phyloP scores from a whole-genome alignment of 2,329 filamentous ascomycete species.

The Malbranchea cinnamomea region DNA sequence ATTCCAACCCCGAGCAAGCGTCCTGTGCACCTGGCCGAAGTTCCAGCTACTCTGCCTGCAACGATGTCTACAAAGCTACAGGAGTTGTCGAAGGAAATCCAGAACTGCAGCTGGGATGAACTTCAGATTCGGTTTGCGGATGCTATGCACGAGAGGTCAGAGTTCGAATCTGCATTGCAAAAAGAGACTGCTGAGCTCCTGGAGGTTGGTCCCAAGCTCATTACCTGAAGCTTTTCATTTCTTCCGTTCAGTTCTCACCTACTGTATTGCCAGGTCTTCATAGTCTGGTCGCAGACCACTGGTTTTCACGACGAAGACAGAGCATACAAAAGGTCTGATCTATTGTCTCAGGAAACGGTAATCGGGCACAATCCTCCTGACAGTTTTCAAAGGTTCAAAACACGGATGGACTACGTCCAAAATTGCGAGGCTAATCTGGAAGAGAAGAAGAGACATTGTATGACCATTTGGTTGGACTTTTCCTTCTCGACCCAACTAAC shows the following conservation, averaged over 20 bases:
- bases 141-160: slow-evolving; percentile 47
- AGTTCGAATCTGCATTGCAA: slow-evolving; percentile 49
- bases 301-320: slow-evolving; percentile 59
- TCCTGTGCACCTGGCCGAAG: too few relatives aligned
- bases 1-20: background rate
- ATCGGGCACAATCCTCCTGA: background rate
- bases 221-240: background rate
- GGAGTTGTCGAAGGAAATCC: slow-evolving; percentile 21
- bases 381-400: slow-evolving; percentile 48
- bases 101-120: slow-evolving; percentile 60
- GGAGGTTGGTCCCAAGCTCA: slow-evolving; percentile 34
- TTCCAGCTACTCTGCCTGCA: too few relatives aligned
- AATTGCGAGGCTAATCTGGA: slow-evolving; percentile 56
- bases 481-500: slow-evolving; percentile 2
- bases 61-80: slow-evolving; percentile 11
- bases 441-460: slow-evolving; percentile 68
- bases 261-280: slow-evolving; percentile 49
- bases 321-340: slow-evolving; percentile 54
- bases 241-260: slow-evolving; percentile 1
- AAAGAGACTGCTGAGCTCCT: slow-evolving; percentile 54
- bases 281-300: slow-evolving; percentile 61
- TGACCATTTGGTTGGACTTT: slow-evolving; percentile 20
- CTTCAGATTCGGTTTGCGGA: slow-evolving; percentile 55
- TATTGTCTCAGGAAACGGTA: background rate
- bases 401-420: slow-evolving; percentile 60